These are phyloP conservation scores for Clitoria ternatea DNA, from an alignment of 306 rosid species.

Conservation along the genomic window DNA sequence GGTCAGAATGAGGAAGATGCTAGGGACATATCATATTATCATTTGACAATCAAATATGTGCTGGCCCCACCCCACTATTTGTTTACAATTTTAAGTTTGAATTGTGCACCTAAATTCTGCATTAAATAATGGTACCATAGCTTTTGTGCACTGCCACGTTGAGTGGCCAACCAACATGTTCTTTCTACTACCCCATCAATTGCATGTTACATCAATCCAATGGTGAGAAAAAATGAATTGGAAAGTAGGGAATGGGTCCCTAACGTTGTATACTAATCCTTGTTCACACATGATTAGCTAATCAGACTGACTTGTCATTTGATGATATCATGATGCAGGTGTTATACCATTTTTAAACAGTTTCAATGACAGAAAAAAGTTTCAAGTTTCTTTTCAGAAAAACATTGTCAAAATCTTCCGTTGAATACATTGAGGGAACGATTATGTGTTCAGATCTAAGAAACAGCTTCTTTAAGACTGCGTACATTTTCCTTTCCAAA, in stretches of 20 bases:
- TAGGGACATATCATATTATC: background rate
- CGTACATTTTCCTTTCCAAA: too few relatives aligned
- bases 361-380: background rate
- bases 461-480: background rate
- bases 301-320: background rate
- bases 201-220: slow-evolving; percentile 26
- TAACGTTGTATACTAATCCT: background rate
- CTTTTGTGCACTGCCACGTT: slow-evolving; percentile 7
- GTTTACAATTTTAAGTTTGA: slow-evolving; percentile 15
- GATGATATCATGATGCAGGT: background rate
- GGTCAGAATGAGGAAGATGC: slow-evolving; percentile 19
- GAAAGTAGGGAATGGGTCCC: slow-evolving; percentile 34
- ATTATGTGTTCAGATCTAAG: background rate
- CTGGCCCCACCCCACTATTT: slow-evolving; percentile 20
- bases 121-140: slow-evolving; percentile 8
- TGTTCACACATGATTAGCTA: background rate
- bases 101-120: slow-evolving; percentile 4
- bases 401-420: background rate
- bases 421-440: background rate
- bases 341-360: background rate
- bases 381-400: background rate
- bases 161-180: slow-evolving; percentile 11
- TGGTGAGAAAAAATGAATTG: slow-evolving; percentile 7
- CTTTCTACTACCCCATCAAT: slow-evolving; percentile 1
- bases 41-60: slow-evolving; percentile 16